Evolutionary conservation across 208 protist genomes (phyloP), one percentile per base, ranked within the genome.

Genomic region (Crithidia sp.): DNA sequence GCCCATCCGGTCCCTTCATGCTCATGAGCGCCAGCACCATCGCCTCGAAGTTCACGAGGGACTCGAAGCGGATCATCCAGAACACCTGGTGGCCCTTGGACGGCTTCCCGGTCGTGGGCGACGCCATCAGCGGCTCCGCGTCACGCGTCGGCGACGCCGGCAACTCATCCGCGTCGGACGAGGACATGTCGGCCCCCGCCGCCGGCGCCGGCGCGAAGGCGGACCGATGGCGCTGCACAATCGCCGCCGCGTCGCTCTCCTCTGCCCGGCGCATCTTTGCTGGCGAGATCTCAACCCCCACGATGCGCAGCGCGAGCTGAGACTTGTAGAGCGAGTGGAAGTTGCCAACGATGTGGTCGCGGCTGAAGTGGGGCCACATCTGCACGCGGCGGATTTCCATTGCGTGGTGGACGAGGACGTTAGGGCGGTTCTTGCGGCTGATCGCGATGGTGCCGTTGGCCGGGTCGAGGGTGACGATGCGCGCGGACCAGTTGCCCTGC

Each of bases 361-460:
- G 39, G 47, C 61, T 66, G 61, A 66, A 66, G 47, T 66, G 43
- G 17, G 61, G 61, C 61, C 61, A 66, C 61, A 66, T 55, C 61
- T 66, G 61, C 61, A 66, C 61, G 10, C 37, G 47, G 45, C 43
- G 39, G 4, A 55, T 45, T 14, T 66, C 19, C 14, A 53, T 13
- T 5, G 47, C 43, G 36, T 66, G 45, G 45, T 53, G 47, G 17
- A 43, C 36, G n/a, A 66, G 45, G 36, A 55, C 13, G 47, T 16
- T 66, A 3, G 47, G 47, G 9, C 36, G 40, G 45, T 66, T 53
- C 61, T 66, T 66, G 47, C 61, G 61, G 43, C 61, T 66, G 61
- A 66, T 43, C 0, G 61, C 61, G 47, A 53, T 55, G 61, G 61
- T 66, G 28, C 61, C 61, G 36, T 12, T 66, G 36, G 43, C 45